Evolutionary conservation across 129 eudicot genomes (phyloP), one percentile per base, ranked within the genome.

Genomic region (Escallonia herrerae): DNA sequence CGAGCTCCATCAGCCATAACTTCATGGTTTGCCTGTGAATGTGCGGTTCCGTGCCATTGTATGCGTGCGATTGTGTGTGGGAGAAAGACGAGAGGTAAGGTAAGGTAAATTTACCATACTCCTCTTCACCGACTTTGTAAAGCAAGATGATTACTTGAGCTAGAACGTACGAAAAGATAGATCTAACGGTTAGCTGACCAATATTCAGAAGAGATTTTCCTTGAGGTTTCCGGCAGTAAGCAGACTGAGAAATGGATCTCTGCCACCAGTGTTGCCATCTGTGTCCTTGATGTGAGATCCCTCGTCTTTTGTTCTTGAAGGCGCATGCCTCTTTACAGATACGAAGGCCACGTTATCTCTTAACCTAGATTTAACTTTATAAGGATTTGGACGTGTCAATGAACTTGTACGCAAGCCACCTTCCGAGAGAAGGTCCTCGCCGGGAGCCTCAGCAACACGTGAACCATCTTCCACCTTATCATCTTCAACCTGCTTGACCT

Each of bases 301-400:
- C 6, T 57, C 66, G 37, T 69, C 72, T 45, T 77, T 61, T 33
- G 65, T 43, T 40, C 74, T 53, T 58, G 80, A 66, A 56, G 82
- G 73, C 43, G 73, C 60, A 3, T 88, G 90, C 56, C 56, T 81
- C 74, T 81, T 81, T 15, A 91, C 86, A 6, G 90, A 65, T 56
- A 91, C 63, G 66, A 86, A 91, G 6, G 96, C 97, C 52, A 91
- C 95, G 73, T 76, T 83, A 13, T 77, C 78, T 46, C 44, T 82
- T 55, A 65, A 51, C 41, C 47, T 77, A 44, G 75, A 61, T 57
- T 68, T 66, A 41, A 41, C 37, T 64, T 70, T 65, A 0, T 8
- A 12, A 60, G 64, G 60, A 58, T 64, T 64, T 61, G 76, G 43
- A 40, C 10, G 10, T 42, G 15, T 66, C n/a, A 73, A 40, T 59